Base-by-base conservation (phyloP, 257 asterid genomes). In the Fraxinus quadrangulata region DNA sequence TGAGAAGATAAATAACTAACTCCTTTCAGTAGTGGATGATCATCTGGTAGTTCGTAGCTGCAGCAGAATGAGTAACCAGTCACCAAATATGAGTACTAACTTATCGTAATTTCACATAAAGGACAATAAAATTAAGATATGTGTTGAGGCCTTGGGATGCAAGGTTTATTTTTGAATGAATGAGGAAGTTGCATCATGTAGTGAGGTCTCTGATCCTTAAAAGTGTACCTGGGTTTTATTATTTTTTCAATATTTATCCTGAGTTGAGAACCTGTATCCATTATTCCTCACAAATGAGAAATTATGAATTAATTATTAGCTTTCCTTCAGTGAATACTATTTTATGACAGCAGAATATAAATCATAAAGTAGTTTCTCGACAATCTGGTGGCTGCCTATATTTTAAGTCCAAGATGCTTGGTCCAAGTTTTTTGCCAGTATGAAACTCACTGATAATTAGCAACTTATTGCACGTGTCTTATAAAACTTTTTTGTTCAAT, bases 1-100 rank as follows among this genome's bases (percentile, higher is more conserved):
- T 49, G 75, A 73, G 39, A 79, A 81, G 92, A 83, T 28, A 66
- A 76, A 75, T 31, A 79, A 81, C 93, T 85, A 67, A 95, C 99
- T 90, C 83, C 88, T 77, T 86, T 80, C 54, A 95, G 88, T 75
- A 95, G 85, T 31, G 95, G 90, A 82, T 95, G 98, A 65, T 86
- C 81, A 82, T 95, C 97, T 42, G 97, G 97, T 51, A 95, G 95
- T 70, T 93, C 96, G 19, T 95, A 94, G 39, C 99, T 94, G 96
- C 88, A 86, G 78, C 39, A 76, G 67, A 61, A 79, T 33, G 75
- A 77, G 74, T 84, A 70, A 93, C 97, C 90, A 61, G 81, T 71
- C 65, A 79, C 76, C 40, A 77, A 78, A 36, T 37, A 23, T 61
- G 33, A 61, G 33, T 23, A 61, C 10, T 23, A 24, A 21, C 68